Percentiles rank a stretch among this genome's conserved stretches.
Conservation (phyloP, 768 basidiomycete genomes). For the Chalciporus chontae region DNA sequence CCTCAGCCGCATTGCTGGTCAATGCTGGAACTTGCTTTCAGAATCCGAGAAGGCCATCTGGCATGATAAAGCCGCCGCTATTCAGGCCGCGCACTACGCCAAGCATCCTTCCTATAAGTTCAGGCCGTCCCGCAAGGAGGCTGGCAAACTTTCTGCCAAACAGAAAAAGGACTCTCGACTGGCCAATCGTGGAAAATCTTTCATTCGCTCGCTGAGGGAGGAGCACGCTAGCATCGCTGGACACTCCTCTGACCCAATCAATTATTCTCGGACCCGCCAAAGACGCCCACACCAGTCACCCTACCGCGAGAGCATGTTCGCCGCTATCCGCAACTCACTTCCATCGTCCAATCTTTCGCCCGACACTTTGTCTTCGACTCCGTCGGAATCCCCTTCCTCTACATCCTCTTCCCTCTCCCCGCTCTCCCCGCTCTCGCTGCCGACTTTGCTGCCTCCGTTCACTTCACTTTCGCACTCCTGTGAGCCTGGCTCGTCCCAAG, state of each 20-base stretch:
- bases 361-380: not conserved
- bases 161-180: slow-evolving; percentile 28
- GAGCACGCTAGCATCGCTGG: slow-evolving; percentile 32
- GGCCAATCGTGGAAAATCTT: slow-evolving; percentile 20
- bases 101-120: slow-evolving; percentile 31
- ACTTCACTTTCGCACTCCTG: slow-evolving; percentile 3
- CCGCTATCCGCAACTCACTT: slow-evolving; percentile 3
- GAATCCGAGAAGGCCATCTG: slow-evolving; percentile 34
- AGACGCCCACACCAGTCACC: slow-evolving; percentile 12
- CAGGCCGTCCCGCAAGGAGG: slow-evolving; percentile 23
- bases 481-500: not conserved
- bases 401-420: slow-evolving; percentile 12
- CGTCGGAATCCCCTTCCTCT: slow-evolving; percentile 2
- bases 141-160: slow-evolving; percentile 10
- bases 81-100: slow-evolving; percentile 25
- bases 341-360: slow-evolving; percentile 4
- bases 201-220: slow-evolving; percentile 35
- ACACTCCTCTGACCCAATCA: slow-evolving; percentile 34
- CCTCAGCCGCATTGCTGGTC: slow-evolving; percentile 49
- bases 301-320: slow-evolving; percentile 16
- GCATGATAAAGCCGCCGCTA: slow-evolving; percentile 28
- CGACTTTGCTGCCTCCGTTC: slow-evolving; percentile 16
- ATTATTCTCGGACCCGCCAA: slow-evolving; percentile 31
- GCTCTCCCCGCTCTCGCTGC: slow-evolving; percentile 15
- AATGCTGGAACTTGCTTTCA: slow-evolving; percentile 48